These are phyloP conservation scores for Elsinoe ampelina DNA, from an alignment of 2,329 filamentous ascomycete species.

Conservation along the genomic window DNA sequence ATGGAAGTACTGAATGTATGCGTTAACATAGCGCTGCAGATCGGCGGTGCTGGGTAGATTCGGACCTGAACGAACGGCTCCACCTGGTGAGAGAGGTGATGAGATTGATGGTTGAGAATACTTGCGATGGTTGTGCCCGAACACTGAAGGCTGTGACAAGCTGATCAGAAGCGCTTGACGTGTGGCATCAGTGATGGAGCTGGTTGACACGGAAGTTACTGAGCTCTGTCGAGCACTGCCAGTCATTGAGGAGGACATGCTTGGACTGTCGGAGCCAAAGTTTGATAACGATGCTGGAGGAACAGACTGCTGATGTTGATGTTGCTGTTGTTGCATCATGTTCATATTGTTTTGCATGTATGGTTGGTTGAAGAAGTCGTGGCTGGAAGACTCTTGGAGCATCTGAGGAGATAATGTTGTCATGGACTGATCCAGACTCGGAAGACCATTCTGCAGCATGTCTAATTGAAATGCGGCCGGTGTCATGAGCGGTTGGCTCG, in stretches of 20 bases:
- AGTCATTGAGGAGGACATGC: slow-evolving; percentile 56
- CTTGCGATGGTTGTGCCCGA: slow-evolving; percentile 44
- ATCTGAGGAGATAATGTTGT: slow-evolving; percentile 71
- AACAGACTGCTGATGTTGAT: slow-evolving; percentile 29
- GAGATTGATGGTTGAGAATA: slow-evolving; percentile 51
- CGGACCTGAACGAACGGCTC: slow-evolving; percentile 28
- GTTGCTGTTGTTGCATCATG: slow-evolving; percentile 49
- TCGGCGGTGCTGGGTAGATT: slow-evolving; percentile 71
- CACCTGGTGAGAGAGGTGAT: slow-evolving; percentile 39
- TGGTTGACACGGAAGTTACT: slow-evolving; percentile 51
- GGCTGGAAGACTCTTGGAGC: slow-evolving; percentile 57
- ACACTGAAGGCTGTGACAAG: slow-evolving; percentile 50
- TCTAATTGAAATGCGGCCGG: slow-evolving; percentile 65
- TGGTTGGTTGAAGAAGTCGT: slow-evolving; percentile 71
- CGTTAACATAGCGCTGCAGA: slow-evolving; percentile 79
- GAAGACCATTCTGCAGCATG: slow-evolving; percentile 62
- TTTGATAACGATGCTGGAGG: slow-evolving; percentile 46
- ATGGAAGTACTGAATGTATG: slow-evolving; percentile 87
- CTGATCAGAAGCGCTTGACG: slow-evolving; percentile 54
- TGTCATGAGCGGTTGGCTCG: slow-evolving; percentile 58
- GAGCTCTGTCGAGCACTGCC: slow-evolving; percentile 56
- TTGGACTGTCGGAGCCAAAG: slow-evolving; percentile 58
- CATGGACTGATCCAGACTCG: slow-evolving; percentile 61
- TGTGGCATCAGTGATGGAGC: slow-evolving; percentile 58
- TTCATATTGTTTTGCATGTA: slow-evolving; percentile 47